A percentile compares a stretch with the other conserved stretches of the same genome.
phyloP scores from a whole-genome alignment of 306 rosid species.

The Prunus fruticosa region DNA sequence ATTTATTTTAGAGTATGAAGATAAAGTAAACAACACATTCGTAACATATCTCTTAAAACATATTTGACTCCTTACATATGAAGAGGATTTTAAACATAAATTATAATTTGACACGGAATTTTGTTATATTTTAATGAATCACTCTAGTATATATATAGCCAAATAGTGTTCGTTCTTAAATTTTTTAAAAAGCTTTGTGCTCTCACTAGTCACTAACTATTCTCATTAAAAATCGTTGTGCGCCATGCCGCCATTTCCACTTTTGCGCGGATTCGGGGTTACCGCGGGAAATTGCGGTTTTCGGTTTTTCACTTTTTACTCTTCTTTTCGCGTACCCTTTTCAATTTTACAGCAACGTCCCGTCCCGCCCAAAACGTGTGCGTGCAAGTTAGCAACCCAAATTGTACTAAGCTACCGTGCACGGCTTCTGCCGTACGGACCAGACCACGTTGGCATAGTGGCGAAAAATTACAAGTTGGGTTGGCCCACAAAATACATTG shows the following conservation, averaged over 20 bases:
- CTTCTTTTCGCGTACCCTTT: not conserved
- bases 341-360: not conserved
- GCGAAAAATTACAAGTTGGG: not conserved
- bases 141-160: too few relatives aligned
- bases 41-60: too few relatives aligned
- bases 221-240: not conserved
- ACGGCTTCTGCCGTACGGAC: not conserved
- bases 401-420: not conserved
- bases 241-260: constrained; percentile 1
- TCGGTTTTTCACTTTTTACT: not conserved
- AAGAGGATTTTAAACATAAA: too few relatives aligned
- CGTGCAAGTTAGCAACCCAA: constrained; percentile 4
- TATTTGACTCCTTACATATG: too few relatives aligned
- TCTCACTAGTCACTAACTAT: not conserved
- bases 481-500: not conserved
- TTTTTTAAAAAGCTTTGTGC: not conserved
- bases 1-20: too few relatives aligned
- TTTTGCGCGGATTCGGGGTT: not conserved
- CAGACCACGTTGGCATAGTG: not conserved
- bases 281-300: constrained; percentile 2
- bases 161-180: too few relatives aligned
- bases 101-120: too few relatives aligned
- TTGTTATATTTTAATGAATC: too few relatives aligned
- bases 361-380: constrained; percentile 3
- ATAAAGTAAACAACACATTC: too few relatives aligned